phyloP scores from a whole-genome alignment of 352 stramenopile genomes.

The Blastocystis sp. region DNA sequence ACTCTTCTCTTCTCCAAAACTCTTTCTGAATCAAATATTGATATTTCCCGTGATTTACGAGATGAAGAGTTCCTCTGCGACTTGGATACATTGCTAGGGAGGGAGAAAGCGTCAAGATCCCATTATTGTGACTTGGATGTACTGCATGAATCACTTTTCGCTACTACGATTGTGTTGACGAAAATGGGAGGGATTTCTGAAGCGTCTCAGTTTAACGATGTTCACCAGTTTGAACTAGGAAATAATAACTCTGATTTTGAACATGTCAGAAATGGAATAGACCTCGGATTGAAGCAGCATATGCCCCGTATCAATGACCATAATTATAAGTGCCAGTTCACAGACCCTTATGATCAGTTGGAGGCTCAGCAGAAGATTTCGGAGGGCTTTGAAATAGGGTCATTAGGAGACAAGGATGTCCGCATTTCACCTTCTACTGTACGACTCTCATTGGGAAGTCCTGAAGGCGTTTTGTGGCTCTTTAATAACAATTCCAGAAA shows the following conservation, averaged over 20 bases:
- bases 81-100: background rate
- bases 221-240: background rate
- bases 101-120: background rate
- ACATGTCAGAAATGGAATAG: background rate
- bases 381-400: background rate
- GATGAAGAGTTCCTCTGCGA: background rate
- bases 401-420: background rate
- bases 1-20: background rate
- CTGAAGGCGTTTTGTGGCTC: background rate
- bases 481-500: background rate
- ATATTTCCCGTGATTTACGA: background rate
- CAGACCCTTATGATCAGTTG: constrained; percentile 1
- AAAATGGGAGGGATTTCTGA: too few species aligned
- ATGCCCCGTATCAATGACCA: constrained; percentile 1
- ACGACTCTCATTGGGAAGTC: background rate
- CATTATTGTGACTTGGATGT: background rate
- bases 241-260: background rate
- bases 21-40: background rate
- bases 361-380: background rate
- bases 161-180: background rate
- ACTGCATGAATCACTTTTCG: background rate
- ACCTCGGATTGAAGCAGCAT: background rate
- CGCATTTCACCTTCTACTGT: background rate
- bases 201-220: background rate
- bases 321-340: constrained; percentile 10